Percentiles rank a stretch among this genome's conserved stretches.
These are phyloP conservation scores for Ustilago nuda DNA, from an alignment of 1,284 basidiomycete genomes.

Conservation along the genomic window DNA sequence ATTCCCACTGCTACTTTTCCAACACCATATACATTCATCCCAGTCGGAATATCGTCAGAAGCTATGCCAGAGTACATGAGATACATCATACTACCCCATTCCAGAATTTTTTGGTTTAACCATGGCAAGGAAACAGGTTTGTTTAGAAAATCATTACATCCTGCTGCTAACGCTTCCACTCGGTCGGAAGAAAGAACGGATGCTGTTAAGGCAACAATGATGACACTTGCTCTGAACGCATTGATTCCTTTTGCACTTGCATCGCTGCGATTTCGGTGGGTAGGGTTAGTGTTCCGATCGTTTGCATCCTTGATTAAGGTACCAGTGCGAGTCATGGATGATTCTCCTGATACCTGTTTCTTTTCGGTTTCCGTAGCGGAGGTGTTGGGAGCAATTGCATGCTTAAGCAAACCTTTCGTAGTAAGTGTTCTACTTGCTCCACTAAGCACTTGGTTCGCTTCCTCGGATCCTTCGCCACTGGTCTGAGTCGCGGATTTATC, in stretches of 20 bases:
- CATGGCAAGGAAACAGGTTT: conserved; percentile 95
- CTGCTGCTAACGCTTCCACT: conserved; percentile 93
- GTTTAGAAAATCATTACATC: conserved; percentile 98
- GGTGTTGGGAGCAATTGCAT: conserved; percentile 9
- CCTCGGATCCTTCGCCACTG: not conserved
- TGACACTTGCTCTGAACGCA: conserved; percentile 89
- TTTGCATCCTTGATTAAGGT: conserved; percentile 12
- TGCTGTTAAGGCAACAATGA: conserved; percentile 97
- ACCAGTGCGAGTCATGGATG: not conserved
- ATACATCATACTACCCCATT: conserved; percentile 80
- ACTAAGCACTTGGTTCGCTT: not conserved
- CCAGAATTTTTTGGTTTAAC: conserved; percentile 98
- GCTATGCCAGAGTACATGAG: conserved; percentile 60
- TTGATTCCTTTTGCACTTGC: conserved; percentile 36
- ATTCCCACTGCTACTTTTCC: not conserved
- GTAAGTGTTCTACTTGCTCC: conserved; percentile 24
- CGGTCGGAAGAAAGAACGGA: conserved; percentile 91
- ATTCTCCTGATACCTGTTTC: not conserved
- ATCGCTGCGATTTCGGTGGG: conserved; percentile 15
- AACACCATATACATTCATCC: too few species aligned
- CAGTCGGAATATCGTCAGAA: conserved; percentile 22
- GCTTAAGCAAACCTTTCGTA: conserved; percentile 29
- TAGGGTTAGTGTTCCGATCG: conserved; percentile 1
- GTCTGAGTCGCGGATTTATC: too few species aligned
- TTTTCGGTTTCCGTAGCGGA: conserved; percentile 11